A percentile compares a stretch with the other conserved stretches of the same genome.
phyloP scores from a whole-genome alignment of 768 basidiomycete genomes.

The Pleurotus platypus region DNA sequence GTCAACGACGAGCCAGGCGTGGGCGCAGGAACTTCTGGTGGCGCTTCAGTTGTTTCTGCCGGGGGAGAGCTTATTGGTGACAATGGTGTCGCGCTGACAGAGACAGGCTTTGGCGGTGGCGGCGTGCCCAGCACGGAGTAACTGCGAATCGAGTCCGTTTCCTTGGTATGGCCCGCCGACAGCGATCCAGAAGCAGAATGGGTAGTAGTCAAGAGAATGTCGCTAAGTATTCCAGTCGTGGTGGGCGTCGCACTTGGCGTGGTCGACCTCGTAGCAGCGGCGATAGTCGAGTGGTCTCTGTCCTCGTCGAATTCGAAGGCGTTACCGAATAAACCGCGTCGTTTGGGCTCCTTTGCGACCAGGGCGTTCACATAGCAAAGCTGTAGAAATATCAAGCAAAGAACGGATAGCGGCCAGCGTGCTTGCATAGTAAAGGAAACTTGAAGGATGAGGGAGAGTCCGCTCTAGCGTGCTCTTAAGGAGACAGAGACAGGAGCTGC shows the following conservation, averaged over 20 bases:
- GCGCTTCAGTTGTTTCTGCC: conserved; percentile 1
- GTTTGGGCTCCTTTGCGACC: neutral
- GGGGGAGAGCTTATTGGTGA: neutral
- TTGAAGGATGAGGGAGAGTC: neutral
- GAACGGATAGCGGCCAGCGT: neutral
- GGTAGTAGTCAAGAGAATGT: neutral
- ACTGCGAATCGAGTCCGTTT: conserved; percentile 7
- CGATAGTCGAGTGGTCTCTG: neutral
- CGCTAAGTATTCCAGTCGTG: neutral
- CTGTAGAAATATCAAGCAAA: conserved; percentile 1
- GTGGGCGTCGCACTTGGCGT: neutral
- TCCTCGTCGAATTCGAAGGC: neutral
- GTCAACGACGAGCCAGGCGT: conserved; percentile 8
- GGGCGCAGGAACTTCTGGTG: neutral
- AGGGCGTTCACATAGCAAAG: neutral
- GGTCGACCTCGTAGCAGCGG: neutral
- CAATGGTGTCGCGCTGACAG: conserved; percentile 1
- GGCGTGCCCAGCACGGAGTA: conserved; percentile 2
- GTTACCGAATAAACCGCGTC: conserved; percentile 1
- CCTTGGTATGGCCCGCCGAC: conserved; percentile 1
- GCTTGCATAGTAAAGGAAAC: conserved; percentile 1
- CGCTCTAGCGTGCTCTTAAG: no score
- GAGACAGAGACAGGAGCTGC: no score
- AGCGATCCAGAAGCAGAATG: neutral
- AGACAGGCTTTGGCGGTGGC: neutral